Evolutionary conservation across 345 rosid genomes (phyloP).

Genomic region (Excoecaria cochinchinensis): DNA sequence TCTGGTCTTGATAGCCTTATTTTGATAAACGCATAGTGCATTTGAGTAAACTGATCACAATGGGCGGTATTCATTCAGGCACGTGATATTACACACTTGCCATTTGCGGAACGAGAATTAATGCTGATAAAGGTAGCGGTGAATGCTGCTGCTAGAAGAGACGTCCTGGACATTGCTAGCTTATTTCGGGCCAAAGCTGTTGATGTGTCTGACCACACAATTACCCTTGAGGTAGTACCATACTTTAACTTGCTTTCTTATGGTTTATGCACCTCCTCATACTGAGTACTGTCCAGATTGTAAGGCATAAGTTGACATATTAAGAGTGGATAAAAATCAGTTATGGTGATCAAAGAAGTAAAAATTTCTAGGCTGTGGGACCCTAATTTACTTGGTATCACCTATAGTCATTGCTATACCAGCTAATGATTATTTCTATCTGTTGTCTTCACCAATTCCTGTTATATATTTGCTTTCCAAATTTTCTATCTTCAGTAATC

Average conservation of each 20-base stretch:
- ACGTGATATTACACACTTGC: slow-evolving; percentile 56
- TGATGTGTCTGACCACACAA: slow-evolving; percentile 72
- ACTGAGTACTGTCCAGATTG: neutral
- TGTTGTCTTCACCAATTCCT: neutral
- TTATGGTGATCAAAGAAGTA: no score
- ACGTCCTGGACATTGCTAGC: slow-evolving; percentile 67
- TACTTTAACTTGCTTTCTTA: neutral
- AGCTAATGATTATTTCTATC: neutral
- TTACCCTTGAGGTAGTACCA: slow-evolving; percentile 57
- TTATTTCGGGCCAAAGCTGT: slow-evolving; percentile 62
- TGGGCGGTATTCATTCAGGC: slow-evolving; percentile 31
- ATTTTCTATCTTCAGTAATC: slow-evolving; percentile 13
- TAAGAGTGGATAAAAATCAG: no score
- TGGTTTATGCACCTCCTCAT: neutral
- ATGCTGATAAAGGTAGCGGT: slow-evolving; percentile 73
- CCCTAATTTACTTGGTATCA: no score
- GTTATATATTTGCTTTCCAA: no score
- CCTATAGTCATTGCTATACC: no score
- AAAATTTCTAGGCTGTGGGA: no score
- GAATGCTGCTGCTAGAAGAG: slow-evolving; percentile 57
- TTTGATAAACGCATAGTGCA: no score
- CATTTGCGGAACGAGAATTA: slow-evolving; percentile 69
- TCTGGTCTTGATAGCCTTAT: no score
- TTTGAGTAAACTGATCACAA: no score
- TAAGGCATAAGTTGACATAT: no score